Conservation (phyloP, 2,329 filamentous ascomycete species). For the Drechslerella coelobrocha region DNA sequence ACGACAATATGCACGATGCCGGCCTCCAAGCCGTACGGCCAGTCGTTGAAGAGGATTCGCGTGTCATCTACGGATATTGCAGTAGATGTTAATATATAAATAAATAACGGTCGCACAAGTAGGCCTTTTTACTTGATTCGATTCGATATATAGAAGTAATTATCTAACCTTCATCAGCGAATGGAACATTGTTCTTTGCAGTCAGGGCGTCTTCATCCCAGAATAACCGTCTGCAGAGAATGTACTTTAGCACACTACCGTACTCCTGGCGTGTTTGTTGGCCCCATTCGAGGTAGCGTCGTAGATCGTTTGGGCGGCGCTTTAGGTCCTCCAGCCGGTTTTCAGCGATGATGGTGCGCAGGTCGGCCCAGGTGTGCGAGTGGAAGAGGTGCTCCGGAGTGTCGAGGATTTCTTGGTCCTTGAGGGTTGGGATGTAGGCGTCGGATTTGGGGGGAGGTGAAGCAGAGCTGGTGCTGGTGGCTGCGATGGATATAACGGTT, state of each 20-base stretch:
- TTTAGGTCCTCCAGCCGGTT: constrained; percentile 74
- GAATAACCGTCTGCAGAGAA: constrained; percentile 71
- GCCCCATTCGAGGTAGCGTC: constrained; percentile 77
- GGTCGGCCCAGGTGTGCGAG: constrained; percentile 72
- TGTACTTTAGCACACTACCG: constrained; percentile 79
- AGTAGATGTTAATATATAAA: constrained; percentile 16
- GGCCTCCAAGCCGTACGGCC: constrained; percentile 80
- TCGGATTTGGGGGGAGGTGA: constrained; percentile 39
- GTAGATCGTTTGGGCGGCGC: constrained; percentile 75
- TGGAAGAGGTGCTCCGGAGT: constrained; percentile 68
- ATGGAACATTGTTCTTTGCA: constrained; percentile 58
- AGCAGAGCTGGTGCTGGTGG: constrained; percentile 4
- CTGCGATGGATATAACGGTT: constrained; percentile 2
- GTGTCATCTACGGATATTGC: constrained; percentile 50
- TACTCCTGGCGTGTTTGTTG: constrained; percentile 69
- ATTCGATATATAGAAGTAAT: constrained; percentile 50
- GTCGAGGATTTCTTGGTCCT: constrained; percentile 53
- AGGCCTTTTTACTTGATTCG: no score
- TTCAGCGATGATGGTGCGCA: constrained; percentile 67
- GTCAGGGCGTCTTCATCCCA: constrained; percentile 66
- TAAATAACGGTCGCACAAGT: no score
- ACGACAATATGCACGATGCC: constrained; percentile 76
- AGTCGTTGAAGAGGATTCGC: constrained; percentile 86
- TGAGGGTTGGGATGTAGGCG: constrained; percentile 53
- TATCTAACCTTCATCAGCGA: constrained; percentile 59